A percentile compares a stretch with the other conserved stretches of the same genome.
Evolutionary conservation across 139 green algal genomes (phyloP).

Genomic region (Chara braunii): DNA sequence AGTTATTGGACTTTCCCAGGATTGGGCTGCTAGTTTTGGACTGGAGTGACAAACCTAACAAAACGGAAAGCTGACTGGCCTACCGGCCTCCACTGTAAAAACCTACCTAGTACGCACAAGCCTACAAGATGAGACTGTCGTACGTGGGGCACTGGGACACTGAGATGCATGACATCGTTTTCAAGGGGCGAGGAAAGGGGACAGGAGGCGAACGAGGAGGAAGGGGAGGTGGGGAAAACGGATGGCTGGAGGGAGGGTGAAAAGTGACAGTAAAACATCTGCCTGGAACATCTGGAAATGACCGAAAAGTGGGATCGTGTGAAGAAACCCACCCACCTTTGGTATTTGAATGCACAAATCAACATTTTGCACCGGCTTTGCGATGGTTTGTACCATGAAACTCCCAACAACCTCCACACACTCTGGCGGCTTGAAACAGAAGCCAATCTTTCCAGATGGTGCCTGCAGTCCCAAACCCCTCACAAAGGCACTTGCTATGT

Average conservation of each 20-base stretch:
- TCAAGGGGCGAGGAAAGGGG: background rate
- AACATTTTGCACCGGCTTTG: background rate
- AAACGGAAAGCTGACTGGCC: no score
- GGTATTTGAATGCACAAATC: constrained; percentile 12
- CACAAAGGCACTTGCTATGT: no score
- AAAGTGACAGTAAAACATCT: no score
- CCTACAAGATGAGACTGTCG: no score
- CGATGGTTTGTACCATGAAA: constrained; percentile 5
- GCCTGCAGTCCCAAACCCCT: background rate
- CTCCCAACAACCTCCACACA: background rate
- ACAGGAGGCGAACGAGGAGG: background rate
- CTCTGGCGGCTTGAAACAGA: background rate
- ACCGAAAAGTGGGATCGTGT: background rate
- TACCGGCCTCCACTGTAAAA: no score
- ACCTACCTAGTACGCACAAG: no score
- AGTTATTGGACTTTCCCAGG: no score
- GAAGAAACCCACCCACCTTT: background rate
- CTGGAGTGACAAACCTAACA: no score
- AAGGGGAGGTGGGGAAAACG: background rate
- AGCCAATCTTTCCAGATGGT: constrained; percentile 11
- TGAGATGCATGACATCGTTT: no score
- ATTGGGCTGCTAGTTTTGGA: no score
- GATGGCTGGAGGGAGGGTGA: background rate
- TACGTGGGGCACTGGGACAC: no score
- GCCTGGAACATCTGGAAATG: background rate